Percentiles rank a stretch among this genome's conserved stretches.
Conservation (phyloP, 1,284 basidiomycete species). For the Puccinia triticina region DNA sequence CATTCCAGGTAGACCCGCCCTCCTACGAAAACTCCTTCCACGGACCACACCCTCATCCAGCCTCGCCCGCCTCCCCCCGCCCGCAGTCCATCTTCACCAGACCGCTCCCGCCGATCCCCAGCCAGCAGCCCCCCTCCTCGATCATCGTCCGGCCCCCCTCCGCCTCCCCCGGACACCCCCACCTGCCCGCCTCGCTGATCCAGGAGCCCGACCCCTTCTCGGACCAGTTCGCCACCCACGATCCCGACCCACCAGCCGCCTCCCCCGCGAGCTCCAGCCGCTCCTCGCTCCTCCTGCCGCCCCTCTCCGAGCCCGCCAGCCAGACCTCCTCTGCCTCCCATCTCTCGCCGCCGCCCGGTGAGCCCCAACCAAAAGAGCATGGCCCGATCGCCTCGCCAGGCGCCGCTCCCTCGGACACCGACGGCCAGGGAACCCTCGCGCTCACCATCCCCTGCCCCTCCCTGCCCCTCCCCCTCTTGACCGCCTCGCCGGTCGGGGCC, state of each 20-base stretch:
- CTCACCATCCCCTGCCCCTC: background rate
- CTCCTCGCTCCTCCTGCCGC: too few species aligned
- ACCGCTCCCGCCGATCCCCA: background rate
- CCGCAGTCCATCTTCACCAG: conserved; percentile 2
- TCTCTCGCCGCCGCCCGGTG: background rate
- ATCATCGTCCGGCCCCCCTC: background rate
- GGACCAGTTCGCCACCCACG: background rate
- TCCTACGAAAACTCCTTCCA: background rate
- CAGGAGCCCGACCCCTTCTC: conserved; percentile 21
- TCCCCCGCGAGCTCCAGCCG: background rate
- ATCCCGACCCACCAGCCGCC: background rate
- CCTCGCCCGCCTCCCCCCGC: background rate
- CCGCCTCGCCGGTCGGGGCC: background rate
- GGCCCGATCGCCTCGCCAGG: too few species aligned
- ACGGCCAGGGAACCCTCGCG: background rate
- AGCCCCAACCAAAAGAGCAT: background rate
- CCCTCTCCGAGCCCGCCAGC: background rate
- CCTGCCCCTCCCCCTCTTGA: background rate
- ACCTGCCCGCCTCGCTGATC: background rate
- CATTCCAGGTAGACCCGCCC: background rate
- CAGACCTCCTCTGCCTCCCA: background rate
- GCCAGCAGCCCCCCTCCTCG: background rate
- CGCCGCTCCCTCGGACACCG: too few species aligned
- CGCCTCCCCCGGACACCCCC: background rate
- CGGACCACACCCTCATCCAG: background rate